Base-by-base conservation (phyloP, 768 basidiomycete genomes). In the Pleurotus eryngii region DNA sequence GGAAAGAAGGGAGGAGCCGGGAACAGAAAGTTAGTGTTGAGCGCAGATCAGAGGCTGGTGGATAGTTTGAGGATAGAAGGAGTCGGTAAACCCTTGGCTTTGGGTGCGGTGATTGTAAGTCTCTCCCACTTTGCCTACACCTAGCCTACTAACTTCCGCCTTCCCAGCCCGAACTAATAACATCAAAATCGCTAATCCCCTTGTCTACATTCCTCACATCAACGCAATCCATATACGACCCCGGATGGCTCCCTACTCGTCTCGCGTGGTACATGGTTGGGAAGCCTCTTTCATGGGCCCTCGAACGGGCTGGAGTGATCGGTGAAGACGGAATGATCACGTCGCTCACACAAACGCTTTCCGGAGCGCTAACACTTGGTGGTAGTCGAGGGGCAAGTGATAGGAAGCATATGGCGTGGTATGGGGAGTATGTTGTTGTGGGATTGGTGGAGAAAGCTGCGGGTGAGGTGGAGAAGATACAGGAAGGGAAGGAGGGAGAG, bases 251-350 rank as follows among this genome's bases (percentile, higher is more conserved):
- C 14, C 85, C 90, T 0, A 80, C 76, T 49, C 84, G 89, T 17
- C 76, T 92, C 50, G 89, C 82, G 2, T 78, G 87, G 8, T 87
- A 81, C 57, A 74, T 93, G 6, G 78, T 94, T 5, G 90, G 86
- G 5, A 85, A 83, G 63, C 92, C 92, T 2, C 73, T 95, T 1
- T 92, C 87, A 89, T 95, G 92, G 92, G 85, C 87, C 2, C 79
- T 95, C 57, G 85, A 88, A 60, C 90, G 90, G 60, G 74, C 87
- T n/a, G 87, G 84, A 22, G 71, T 94, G 3, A 82, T 89, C 5
- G 82, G 81, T 2, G 87, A 90, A 47, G 87, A 88, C 22, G 73
- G 79, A 12, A 54, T 79, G 2, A 22, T 54, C 35, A 54, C 38
- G 22, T 42, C 37, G 7, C 22, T 30, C 15, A 51, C 49, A 37